Conservation (phyloP, 768 basidiomycete species). For the Leccinum olivaceopallidum region DNA sequence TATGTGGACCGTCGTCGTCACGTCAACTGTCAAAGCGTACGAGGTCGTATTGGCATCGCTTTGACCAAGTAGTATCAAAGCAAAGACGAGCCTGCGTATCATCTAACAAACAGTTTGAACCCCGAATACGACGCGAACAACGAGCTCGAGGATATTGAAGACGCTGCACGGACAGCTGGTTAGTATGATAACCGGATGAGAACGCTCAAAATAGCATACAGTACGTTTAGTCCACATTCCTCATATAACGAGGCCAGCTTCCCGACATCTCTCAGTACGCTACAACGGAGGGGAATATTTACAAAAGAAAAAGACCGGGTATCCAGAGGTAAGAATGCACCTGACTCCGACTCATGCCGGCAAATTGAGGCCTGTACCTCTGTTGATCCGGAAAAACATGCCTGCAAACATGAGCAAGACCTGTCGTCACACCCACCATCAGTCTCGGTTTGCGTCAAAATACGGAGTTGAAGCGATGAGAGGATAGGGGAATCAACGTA, state of each 20-base stretch:
- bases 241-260: not conserved
- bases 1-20: not conserved
- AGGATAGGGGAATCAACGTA: constrained; percentile 14
- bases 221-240: not conserved
- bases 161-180: not conserved
- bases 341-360: not conserved
- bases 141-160: not conserved
- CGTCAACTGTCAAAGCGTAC: not conserved
- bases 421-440: constrained; percentile 15
- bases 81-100: not conserved
- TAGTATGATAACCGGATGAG: not conserved
- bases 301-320: not conserved
- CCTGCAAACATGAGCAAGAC: constrained; percentile 28
- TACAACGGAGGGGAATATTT: not conserved
- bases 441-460: not conserved
- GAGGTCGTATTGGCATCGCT: not conserved
- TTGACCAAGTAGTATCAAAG: not conserved
- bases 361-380: not conserved
- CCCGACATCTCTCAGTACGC: no score
- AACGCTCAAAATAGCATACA: not conserved
- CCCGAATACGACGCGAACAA: not conserved
- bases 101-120: not conserved
- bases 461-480: no score
- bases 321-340: not conserved
- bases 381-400: constrained; percentile 35